Conservation (phyloP, 345 rosid genomes). For the Populus deltoides region DNA sequence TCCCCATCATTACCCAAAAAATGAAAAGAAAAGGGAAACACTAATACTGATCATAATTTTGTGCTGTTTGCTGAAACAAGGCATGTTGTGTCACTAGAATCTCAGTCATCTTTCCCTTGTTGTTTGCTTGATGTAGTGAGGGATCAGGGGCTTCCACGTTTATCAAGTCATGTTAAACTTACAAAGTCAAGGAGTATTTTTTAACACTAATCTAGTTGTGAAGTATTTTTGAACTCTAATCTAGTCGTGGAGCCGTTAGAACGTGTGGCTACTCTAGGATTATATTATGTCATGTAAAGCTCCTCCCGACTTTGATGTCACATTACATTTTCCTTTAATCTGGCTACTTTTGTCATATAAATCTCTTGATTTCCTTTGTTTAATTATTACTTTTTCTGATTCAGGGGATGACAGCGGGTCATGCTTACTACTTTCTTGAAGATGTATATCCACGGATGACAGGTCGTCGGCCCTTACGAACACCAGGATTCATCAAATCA, state of each 20-base stretch:
- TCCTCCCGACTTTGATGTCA: not conserved
- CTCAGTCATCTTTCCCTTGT: not conserved
- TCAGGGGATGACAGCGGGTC: slow-evolving; percentile 99
- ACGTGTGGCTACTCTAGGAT: not conserved
- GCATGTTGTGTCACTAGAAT: not conserved
- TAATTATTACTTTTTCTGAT: not conserved
- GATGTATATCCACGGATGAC: slow-evolving; percentile 91
- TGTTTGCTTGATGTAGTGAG: not conserved
- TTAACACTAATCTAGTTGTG: not conserved
- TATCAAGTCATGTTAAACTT: not conserved
- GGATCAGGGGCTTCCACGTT: not conserved
- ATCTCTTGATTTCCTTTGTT: not conserved
- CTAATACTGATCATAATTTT: not conserved
- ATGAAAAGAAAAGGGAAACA: not conserved
- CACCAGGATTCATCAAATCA: slow-evolving; percentile 76
- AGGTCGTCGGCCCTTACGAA: slow-evolving; percentile 67
- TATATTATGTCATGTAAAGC: not conserved
- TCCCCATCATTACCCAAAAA: not conserved
- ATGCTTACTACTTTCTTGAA: slow-evolving; percentile 91
- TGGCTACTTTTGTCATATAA: not conserved
- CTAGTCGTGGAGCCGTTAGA: not conserved
- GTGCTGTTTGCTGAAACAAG: not conserved
- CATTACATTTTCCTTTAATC: not conserved
- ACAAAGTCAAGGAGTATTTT: not conserved
- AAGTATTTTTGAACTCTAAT: not conserved